A percentile compares a stretch with the other conserved stretches of the same genome.
Evolutionary conservation across 108 stramenopile species (phyloP).

Genomic region (Nitzschia sp.): DNA sequence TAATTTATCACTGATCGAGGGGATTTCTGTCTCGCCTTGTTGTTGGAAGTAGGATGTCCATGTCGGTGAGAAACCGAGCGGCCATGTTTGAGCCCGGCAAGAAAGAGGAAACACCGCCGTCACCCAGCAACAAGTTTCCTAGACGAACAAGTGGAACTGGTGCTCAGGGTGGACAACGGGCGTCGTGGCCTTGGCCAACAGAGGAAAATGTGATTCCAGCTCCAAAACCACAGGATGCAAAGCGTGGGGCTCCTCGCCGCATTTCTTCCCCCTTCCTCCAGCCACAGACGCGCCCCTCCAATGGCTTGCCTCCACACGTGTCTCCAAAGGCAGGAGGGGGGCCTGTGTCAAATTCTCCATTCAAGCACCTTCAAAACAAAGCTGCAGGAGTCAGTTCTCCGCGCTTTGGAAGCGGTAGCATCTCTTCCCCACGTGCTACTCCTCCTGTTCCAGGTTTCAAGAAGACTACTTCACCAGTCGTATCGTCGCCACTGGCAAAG

Average conservation of each 20-base stretch:
- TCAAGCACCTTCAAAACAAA: conserved; percentile 25
- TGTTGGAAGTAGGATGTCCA: conserved; percentile 16
- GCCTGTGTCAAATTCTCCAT: conserved; percentile 1
- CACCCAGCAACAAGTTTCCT: not conserved
- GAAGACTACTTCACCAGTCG: not conserved
- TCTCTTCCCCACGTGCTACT: not conserved
- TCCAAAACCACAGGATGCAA: conserved; percentile 3
- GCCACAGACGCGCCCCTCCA: no score
- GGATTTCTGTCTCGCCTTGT: no score
- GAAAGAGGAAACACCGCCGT: not conserved
- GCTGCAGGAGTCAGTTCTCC: not conserved
- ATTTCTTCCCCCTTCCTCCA: conserved; percentile 1
- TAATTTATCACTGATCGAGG: no score
- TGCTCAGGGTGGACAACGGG: not conserved
- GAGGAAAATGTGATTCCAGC: conserved; percentile 30
- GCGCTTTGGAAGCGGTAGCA: not conserved
- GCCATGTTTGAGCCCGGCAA: conserved; percentile 27
- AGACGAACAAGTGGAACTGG: not conserved
- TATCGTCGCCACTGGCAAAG: not conserved
- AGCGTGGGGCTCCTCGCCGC: not conserved
- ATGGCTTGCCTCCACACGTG: not conserved
- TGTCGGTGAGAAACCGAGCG: conserved; percentile 37
- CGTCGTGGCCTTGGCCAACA: conserved; percentile 19
- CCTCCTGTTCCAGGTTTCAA: not conserved
- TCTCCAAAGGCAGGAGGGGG: not conserved